Base-by-base conservation (phyloP, 768 basidiomycete species). In the Tylopilus subfusipes region DNA sequence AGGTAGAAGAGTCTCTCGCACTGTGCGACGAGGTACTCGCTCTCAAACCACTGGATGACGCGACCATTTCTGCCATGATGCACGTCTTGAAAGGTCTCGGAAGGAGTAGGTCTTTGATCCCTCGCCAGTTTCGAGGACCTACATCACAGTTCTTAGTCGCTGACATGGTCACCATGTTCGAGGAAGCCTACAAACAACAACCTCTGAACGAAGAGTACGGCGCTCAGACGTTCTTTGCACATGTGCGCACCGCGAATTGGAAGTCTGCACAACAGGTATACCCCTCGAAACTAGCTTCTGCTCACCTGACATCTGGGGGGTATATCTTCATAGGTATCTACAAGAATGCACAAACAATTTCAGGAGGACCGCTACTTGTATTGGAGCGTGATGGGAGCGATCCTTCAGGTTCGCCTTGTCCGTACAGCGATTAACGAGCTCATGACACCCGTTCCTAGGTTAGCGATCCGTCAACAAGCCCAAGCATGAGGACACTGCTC, bases 111-210 rank as follows among this genome's bases (percentile, higher is more conserved):
- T 72, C 33, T 18, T 27, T 36, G 11, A 8, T 29, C 19, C 38
- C 29, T 36, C 52, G 2, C 25, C 25, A 0, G 2, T 27, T 33
- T 39, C 48, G 27, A 0, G 7, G 14, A 31, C 33, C 43, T 33
- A 52, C 36, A 34, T 42, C 49, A 13, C 42, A 49, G 0, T 44
- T 42, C 46, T 16, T 46, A 83, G 90, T 89, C 70, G 81, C 82
- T 55, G 91, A 93, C 70, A 84, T 87, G 75, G 81, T 91, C 40
- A 76, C 76, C 10, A 90, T 93, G 86, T 93, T 88, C 63, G 92
- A 93, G 57, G 85, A 90, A 46, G 91, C 91, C 2, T 92, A 81
- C 75, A 91, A 87, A 69, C 83, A 85, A 57, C 83, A 88, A 54
- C 91, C 91, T 19, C 63, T 71, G 5, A 92, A 90, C 63, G 92